These are phyloP conservation scores for Talaromyces sp. DNA, from an alignment of 2,329 filamentous ascomycete genomes.

Conservation along the genomic window DNA sequence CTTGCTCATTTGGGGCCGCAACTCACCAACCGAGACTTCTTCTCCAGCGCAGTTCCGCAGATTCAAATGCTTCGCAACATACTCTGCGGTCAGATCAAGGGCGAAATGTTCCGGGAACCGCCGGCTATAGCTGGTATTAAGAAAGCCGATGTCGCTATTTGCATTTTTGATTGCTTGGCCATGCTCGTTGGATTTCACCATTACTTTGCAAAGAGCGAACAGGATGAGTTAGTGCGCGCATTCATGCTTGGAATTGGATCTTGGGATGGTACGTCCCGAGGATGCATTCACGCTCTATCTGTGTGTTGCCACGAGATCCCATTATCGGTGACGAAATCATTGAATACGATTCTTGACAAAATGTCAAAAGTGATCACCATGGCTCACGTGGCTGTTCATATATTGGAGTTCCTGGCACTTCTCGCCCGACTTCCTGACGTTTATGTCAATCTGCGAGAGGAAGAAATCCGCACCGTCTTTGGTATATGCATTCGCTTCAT, in stretches of 20 bases:
- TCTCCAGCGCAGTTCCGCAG: constrained; percentile 69
- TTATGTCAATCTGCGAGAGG: constrained; percentile 83
- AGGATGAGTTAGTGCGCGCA: constrained; percentile 82
- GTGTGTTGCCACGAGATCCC: constrained; percentile 95
- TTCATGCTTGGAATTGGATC: constrained; percentile 82
- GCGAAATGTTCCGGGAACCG: constrained; percentile 75
- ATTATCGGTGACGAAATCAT: constrained; percentile 76
- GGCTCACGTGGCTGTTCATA: constrained; percentile 85
- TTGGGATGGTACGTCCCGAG: constrained; percentile 83
- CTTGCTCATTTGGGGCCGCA: constrained; percentile 84
- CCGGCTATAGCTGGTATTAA: constrained; percentile 75
- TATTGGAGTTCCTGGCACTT: constrained; percentile 90
- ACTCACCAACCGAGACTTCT: constrained; percentile 84
- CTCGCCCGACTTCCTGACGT: constrained; percentile 80
- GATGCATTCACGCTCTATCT: constrained; percentile 90
- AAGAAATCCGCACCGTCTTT: constrained; percentile 92
- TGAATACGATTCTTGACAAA: constrained; percentile 83
- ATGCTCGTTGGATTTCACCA: constrained; percentile 89
- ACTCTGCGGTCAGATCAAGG: constrained; percentile 79
- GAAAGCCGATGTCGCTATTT: constrained; percentile 84
- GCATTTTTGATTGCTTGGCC: constrained; percentile 80
- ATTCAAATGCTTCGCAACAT: constrained; percentile 72
- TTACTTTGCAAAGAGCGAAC: constrained; percentile 77
- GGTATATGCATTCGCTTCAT: constrained; percentile 93
- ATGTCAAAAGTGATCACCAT: constrained; percentile 97